Base-by-base conservation (phyloP, 2,329 filamentous ascomycete genomes). In the Ploettnerulaceae sp. region DNA sequence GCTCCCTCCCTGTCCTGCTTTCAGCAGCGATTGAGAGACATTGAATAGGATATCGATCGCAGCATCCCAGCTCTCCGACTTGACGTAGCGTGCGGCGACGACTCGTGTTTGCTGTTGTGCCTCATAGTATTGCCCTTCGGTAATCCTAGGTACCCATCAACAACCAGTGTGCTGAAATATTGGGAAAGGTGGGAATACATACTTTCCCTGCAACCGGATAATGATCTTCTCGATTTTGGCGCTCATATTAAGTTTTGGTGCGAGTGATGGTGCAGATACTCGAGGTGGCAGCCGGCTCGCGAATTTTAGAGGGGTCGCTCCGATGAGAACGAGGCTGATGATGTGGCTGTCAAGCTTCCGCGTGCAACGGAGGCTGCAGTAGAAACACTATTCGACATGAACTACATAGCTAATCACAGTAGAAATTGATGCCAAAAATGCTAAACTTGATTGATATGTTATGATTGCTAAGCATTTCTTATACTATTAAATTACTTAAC, bases 51-150 rank as follows among this genome's bases (percentile, higher is more conserved):
- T 85, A 57, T 95, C 87, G 64, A 89, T 84, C 37, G 94, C 93
- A 9, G 89, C 84, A 57, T 76, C 67, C 77, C 86, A 96, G 75
- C 91, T 91, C 52, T 79, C 73, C 33, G 84, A 77, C 72, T 97
- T 97, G 66, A 91, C 82, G 71, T 98, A 95, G 48, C 94, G 89
- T 29, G 89, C 85, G 51, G 90, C 90, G 58, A 96, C 91, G 45
- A 96, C 90, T 53, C 93, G 89, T 57, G 95, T 88, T 73, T 98
- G 93, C 69, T 98, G 93, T 71, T 97, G 91, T 48, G 93, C 93
- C 77, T 98, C 93, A 73, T 98, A 98, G 76, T 81, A 96, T 66
- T 93, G 84, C 62, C 90, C 91, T 68, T 94, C 89, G 57, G 81
- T 75, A 68, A 95, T 95, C 68, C 89, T 87, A 60, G 18, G n/a